phyloP scores from a whole-genome alignment of 345 rosid genomes.

The Odontarrhena argentea region DNA sequence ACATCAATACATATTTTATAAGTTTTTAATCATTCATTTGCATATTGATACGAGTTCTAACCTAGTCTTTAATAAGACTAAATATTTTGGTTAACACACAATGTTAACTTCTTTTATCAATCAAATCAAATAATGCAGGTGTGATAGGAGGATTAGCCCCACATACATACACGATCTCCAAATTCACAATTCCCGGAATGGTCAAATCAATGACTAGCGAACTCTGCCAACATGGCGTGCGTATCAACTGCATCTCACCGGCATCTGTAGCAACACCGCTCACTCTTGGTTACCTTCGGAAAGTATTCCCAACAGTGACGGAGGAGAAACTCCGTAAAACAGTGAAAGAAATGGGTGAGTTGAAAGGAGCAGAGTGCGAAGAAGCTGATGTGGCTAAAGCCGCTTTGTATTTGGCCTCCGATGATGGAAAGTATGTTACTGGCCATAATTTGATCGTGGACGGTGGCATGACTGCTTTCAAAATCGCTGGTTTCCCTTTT shows the following conservation, averaged over 20 bases:
- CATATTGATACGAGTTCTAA: no score
- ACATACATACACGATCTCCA: slow-evolving; percentile 70
- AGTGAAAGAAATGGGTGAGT: slow-evolving; percentile 56
- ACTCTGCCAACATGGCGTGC: slow-evolving; percentile 59
- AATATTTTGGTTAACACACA: no score
- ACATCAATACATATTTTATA: no score
- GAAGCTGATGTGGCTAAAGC: slow-evolving; percentile 74
- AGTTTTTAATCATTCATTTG: no score
- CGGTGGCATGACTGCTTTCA: slow-evolving; percentile 77
- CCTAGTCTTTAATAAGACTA: no score
- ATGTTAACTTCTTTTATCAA: no score
- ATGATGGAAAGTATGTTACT: slow-evolving; percentile 67
- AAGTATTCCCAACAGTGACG: slow-evolving; percentile 42
- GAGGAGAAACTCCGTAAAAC: slow-evolving; percentile 48
- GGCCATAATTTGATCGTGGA: slow-evolving; percentile 85
- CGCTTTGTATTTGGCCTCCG: slow-evolving; percentile 70
- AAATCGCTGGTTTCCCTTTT: slow-evolving; percentile 51
- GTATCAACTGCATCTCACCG: slow-evolving; percentile 80
- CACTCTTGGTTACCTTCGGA: slow-evolving; percentile 46
- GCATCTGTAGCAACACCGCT: slow-evolving; percentile 59
- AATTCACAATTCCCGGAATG: slow-evolving; percentile 56
- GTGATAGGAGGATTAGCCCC: slow-evolving; percentile 71
- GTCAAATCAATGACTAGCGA: slow-evolving; percentile 68
- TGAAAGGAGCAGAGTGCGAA: slow-evolving; percentile 68
- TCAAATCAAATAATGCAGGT: no score